phyloP scores from a whole-genome alignment of 257 asterid genomes.

The Solanum boliviense region DNA sequence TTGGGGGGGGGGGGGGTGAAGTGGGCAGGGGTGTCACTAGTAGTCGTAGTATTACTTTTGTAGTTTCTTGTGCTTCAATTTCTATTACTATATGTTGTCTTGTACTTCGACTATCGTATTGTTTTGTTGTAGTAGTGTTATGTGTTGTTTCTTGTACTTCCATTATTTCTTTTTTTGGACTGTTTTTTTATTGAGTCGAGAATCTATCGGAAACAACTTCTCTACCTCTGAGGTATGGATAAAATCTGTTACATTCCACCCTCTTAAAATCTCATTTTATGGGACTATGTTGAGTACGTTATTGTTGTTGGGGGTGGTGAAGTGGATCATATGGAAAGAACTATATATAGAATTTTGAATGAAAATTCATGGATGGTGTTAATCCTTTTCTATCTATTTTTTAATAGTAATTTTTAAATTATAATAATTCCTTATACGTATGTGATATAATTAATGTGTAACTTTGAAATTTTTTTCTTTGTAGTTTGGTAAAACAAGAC shows the following conservation, averaged over 20 bases:
- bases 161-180: background rate
- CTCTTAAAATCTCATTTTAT: background rate
- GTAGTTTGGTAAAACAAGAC: background rate
- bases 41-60: background rate
- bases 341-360: background rate
- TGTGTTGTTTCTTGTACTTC: background rate
- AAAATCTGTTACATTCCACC: background rate
- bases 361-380: background rate
- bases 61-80: background rate
- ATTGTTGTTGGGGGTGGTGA: background rate
- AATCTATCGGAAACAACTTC: background rate
- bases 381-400: background rate
- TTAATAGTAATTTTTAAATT: background rate
- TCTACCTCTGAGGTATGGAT: background rate
- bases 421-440: background rate
- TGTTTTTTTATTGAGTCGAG: background rate
- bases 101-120: background rate
- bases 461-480: background rate
- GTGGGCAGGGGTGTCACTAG: too few species aligned
- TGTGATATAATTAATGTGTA: background rate
- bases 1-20: background rate
- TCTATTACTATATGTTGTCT: background rate
- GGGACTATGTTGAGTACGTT: rapidly evolving
- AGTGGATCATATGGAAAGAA: background rate
- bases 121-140: background rate